Conservation (phyloP, 345 rosid genomes). For the Abelmoschus esculentus region DNA sequence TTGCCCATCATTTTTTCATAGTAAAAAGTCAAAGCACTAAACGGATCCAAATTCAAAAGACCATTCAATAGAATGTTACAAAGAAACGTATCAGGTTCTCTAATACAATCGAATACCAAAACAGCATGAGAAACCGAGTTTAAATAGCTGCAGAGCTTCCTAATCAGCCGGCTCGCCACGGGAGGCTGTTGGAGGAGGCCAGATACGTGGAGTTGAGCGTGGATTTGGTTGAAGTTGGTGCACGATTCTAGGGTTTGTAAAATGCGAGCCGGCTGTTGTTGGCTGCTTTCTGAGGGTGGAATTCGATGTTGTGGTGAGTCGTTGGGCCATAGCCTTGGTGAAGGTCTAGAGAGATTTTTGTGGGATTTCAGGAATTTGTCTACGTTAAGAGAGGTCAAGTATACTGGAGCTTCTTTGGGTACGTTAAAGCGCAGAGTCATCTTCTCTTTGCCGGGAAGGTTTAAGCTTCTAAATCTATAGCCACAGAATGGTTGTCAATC, state of each 20-base stretch:
- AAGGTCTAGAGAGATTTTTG: conserved; percentile 35
- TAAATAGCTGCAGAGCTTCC: conserved; percentile 36
- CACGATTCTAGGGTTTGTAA: conserved; percentile 31
- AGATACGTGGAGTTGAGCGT: conserved; percentile 29
- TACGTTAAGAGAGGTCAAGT: conserved; percentile 13
- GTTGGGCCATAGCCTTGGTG: conserved; percentile 34
- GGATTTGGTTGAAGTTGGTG: conserved; percentile 27
- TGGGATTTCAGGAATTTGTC: conserved; percentile 35
- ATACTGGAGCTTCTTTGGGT: background rate
- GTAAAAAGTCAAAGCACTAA: conserved; percentile 37
- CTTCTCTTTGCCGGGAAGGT: background rate
- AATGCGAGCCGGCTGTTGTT: conserved; percentile 10
- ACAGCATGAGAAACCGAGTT: conserved; percentile 35
- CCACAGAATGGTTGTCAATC: background rate
- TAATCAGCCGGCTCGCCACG: conserved; percentile 28
- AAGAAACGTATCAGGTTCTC: conserved; percentile 51
- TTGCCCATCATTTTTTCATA: conserved; percentile 42
- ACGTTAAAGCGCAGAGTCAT: conserved; percentile 15
- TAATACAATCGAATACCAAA: conserved; percentile 28
- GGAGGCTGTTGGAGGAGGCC: conserved; percentile 33
- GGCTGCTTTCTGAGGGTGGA: background rate
- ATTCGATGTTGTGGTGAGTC: conserved; percentile 17
- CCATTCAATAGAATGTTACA: conserved; percentile 50
- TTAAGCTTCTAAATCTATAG: background rate
- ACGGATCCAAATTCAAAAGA: conserved; percentile 25